These are phyloP conservation scores for Microbotryum silenes-acaulis DNA, from an alignment of 1,284 basidiomycete species.

Conservation along the genomic window DNA sequence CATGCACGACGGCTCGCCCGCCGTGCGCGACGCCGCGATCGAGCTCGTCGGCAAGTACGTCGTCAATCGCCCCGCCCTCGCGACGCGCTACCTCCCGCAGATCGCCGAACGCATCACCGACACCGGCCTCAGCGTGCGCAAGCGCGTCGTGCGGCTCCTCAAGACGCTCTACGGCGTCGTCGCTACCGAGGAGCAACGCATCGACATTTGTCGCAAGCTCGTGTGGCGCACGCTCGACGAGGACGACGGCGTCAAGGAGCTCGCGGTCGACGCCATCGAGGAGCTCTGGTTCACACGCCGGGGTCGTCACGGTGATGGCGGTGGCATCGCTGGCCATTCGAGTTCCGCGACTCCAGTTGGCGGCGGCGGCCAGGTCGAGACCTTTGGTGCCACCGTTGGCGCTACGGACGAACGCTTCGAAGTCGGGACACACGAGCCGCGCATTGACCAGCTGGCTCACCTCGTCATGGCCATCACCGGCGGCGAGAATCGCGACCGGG, in stretches of 20 bases:
- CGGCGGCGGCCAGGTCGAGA: no score
- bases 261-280: conserved; percentile 77
- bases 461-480: conserved; percentile 78
- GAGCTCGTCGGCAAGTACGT: conserved; percentile 93
- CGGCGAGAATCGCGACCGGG: conserved; percentile 63
- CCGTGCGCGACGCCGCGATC: conserved; percentile 90
- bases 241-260: conserved; percentile 83
- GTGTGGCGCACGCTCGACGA: conserved; percentile 79
- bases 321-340: no score
- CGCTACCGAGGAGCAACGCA: conserved; percentile 51
- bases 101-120: conserved; percentile 85
- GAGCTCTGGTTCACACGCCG: conserved; percentile 68
- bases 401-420: no score
- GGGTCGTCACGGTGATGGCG: background rate
- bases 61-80: conserved; percentile 73
- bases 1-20: conserved; percentile 78
- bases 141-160: conserved; percentile 87
- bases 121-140: conserved; percentile 82
- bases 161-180: conserved; percentile 68
- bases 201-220: conserved; percentile 77
- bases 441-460: conserved; percentile 46
- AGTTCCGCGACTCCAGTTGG: background rate
- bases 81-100: conserved; percentile 72
- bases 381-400: no score
- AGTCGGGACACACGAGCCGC: background rate